These are phyloP conservation scores for Candida dajiaensis DNA, from an alignment of 805 yeast species.

Conservation along the genomic window DNA sequence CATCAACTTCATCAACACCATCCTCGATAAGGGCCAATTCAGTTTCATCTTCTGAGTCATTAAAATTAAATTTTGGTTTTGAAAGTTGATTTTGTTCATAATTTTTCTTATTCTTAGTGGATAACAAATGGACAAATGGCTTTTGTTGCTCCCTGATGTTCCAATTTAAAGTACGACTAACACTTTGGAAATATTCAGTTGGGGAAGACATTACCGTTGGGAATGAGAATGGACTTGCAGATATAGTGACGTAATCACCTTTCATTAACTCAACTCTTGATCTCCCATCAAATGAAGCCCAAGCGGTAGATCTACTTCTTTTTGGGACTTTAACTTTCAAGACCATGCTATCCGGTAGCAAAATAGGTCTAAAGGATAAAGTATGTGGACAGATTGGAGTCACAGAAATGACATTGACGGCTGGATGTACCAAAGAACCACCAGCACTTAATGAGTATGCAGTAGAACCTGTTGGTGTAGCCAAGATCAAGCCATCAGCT, in stretches of 20 bases:
- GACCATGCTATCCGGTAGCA: slow-evolving; percentile 89
- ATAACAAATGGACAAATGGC: slow-evolving; percentile 59
- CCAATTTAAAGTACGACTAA: slow-evolving; percentile 87
- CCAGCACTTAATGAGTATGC: slow-evolving; percentile 95
- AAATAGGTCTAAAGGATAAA: slow-evolving; percentile 83
- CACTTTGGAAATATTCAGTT: slow-evolving; percentile 77
- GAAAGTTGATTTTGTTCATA: slow-evolving; percentile 27
- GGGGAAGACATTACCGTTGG: slow-evolving; percentile 80
- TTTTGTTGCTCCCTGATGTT: slow-evolving; percentile 86
- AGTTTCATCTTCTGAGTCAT: slow-evolving; percentile 18
- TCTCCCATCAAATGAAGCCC: slow-evolving; percentile 96
- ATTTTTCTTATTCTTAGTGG: slow-evolving; percentile 48
- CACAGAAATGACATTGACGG: slow-evolving; percentile 84
- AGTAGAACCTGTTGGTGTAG: slow-evolving; percentile 95
- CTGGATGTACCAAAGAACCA: slow-evolving; percentile 91
- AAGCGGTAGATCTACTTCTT: slow-evolving; percentile 81
- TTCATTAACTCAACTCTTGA: slow-evolving; percentile 71
- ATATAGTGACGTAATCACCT: slow-evolving; percentile 82
- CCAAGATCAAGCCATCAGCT: slow-evolving; percentile 89
- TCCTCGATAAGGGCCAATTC: slow-evolving; percentile 19
- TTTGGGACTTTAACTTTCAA: slow-evolving; percentile 78
- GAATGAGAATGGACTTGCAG: slow-evolving; percentile 87
- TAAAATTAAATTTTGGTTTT: slow-evolving; percentile 21
- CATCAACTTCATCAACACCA: slow-evolving; percentile 13
- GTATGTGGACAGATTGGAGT: slow-evolving; percentile 98